phyloP scores from a whole-genome alignment of 345 rosid genomes.

The Citrus australasica region DNA sequence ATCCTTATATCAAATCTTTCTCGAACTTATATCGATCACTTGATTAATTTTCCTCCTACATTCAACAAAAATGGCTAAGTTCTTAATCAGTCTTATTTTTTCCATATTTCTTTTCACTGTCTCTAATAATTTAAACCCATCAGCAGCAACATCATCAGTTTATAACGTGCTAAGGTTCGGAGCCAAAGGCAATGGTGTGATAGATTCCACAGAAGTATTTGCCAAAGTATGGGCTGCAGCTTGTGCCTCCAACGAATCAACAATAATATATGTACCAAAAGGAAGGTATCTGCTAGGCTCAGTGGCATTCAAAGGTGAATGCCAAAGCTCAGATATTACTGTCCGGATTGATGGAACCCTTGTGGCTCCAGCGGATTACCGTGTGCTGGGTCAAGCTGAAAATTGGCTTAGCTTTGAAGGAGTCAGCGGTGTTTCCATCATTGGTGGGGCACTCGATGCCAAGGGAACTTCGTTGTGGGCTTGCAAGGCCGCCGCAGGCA shows the following conservation, averaged over 20 bases:
- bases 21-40: too few species aligned
- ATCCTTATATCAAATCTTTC: too few species aligned
- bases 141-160: background rate
- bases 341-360: conserved; percentile 7
- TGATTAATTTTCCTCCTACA: too few species aligned
- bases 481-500: conserved; percentile 8
- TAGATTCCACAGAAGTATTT: conserved; percentile 13
- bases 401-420: conserved; percentile 15
- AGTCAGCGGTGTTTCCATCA: conserved; percentile 13
- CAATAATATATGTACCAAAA: conserved; percentile 10
- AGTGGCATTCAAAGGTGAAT: conserved; percentile 3
- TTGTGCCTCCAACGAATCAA: conserved; percentile 3
- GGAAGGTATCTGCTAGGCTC: conserved; percentile 19
- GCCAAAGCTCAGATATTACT: conserved; percentile 1
- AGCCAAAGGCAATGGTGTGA: conserved; percentile 6
- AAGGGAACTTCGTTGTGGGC: conserved; percentile 15
- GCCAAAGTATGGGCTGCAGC: conserved; percentile 15
- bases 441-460: conserved; percentile 23
- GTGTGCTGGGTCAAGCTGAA: background rate
- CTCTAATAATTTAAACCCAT: background rate
- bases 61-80: too few species aligned
- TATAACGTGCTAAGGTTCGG: conserved; percentile 9
- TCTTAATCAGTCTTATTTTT: background rate
- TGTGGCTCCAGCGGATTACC: conserved; percentile 6
- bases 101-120: background rate